These are phyloP conservation scores for Atractiella rhizophila DNA, from an alignment of 768 basidiomycete genomes.

Conservation along the genomic window DNA sequence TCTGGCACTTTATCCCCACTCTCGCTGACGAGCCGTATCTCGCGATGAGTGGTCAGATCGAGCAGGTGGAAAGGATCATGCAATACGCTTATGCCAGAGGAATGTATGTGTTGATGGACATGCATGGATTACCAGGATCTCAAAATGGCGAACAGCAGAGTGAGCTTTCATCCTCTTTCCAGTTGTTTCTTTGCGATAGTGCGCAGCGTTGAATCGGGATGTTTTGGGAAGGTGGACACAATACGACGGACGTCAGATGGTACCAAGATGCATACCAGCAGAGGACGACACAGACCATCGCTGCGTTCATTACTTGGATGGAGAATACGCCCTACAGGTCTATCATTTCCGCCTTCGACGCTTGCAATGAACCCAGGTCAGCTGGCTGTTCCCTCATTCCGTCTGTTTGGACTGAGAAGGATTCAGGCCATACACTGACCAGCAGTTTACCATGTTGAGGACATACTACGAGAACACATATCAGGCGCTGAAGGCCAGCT, in stretches of 20 bases:
- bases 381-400: not conserved
- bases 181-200: not conserved
- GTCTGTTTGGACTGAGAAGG: constrained; percentile 8
- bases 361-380: constrained; percentile 1
- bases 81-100: constrained; percentile 9
- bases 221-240: constrained; percentile 3
- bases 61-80: constrained; percentile 12
- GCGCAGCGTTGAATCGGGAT: not conserved
- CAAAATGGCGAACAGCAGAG: constrained; percentile 17
- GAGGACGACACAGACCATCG: constrained; percentile 11
- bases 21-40: constrained; percentile 10
- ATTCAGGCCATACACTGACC: constrained; percentile 14
- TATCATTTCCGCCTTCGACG: constrained; percentile 13
- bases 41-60: constrained; percentile 11
- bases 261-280: constrained; percentile 8
- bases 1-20: constrained; percentile 16
- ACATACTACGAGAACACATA: constrained; percentile 12
- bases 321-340: constrained; percentile 15
- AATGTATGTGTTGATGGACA: constrained; percentile 14
- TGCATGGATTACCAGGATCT: constrained; percentile 17
- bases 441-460: constrained; percentile 8
- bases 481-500: not conserved
- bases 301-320: constrained; percentile 14
- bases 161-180: not conserved
- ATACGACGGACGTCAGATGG: constrained; percentile 7